phyloP scores from a whole-genome alignment of 768 basidiomycete species.

The Phanerochaete sordida region DNA sequence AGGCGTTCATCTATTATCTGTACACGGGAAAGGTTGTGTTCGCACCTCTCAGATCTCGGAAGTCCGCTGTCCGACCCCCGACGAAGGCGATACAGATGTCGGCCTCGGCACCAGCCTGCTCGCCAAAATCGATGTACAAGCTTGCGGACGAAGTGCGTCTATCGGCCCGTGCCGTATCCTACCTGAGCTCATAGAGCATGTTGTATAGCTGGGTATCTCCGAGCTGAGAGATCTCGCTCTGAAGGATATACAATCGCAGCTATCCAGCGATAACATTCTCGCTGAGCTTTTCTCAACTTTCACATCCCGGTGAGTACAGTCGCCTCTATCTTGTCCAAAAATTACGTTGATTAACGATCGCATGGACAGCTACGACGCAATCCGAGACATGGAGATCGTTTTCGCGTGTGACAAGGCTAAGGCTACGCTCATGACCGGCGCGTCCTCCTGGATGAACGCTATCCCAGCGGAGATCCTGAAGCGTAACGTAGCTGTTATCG shows the following conservation, averaged over 20 bases:
- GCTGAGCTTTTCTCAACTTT: slow-evolving; percentile 8
- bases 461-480: not conserved
- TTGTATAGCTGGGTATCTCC: slow-evolving; percentile 1
- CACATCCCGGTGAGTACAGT: not conserved
- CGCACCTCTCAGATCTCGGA: not conserved
- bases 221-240: slow-evolving; percentile 1
- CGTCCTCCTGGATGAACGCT: not conserved
- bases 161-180: too few species aligned
- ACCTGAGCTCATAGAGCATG: not conserved
- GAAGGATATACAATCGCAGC: slow-evolving; percentile 1
- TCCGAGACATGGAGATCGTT: not conserved
- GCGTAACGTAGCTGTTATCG: not conserved
- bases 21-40: not conserved
- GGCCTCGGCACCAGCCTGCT: slow-evolving; percentile 22
- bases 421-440: not conserved
- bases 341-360: not conserved
- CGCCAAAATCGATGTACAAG: slow-evolving; percentile 43
- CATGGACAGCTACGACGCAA: not conserved
- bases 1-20: not conserved
- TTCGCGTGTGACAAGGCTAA: not conserved
- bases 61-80: not conserved
- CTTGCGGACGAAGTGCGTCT: not conserved
- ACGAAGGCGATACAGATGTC: not conserved
- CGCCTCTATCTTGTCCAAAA: not conserved
- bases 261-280: not conserved